Evolutionary conservation across 2,329 filamentous ascomycete species (phyloP), one percentile per base, ranked within the genome.

Genomic region (Bertia moriformis): DNA sequence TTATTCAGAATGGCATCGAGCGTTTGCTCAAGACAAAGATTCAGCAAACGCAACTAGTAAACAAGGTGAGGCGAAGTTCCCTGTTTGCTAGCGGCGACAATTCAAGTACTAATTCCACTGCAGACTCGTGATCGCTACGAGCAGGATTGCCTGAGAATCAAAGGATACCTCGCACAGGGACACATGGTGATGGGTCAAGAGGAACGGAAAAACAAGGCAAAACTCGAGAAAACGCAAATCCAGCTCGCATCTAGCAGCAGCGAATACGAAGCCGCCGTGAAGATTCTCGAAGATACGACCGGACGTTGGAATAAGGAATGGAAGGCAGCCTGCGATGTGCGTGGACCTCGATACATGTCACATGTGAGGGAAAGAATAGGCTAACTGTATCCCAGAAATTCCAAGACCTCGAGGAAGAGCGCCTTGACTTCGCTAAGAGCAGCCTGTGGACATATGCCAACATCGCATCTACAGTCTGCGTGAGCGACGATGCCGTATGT

Each of bases 121-220:
- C 40, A 69, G 64, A 65, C 75, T 13, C 65, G 78, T 43, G 78
- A 83, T 56, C 67, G 71, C 29, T 83, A 77, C 49, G 77, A 83
- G 52, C 77, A 82, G 53, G 78, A 83, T 47, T 81, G 76, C 52
- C 58, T 82, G 38, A 73, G 78, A 49, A 80, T 82, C 52, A 83
- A 83, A 53, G 76, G 77, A 20, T 83, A 82, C 47, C 65, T 82
- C 4, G 77, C 77, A 1, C 77, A 83, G 56, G 77, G 77, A 10
- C 77, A 83, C 49, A 98, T 98, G 91, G 91, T 98, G 42, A 98
- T 98, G 91, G 91, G 91, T 13, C 91, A 98, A 51, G 91, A 98
- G 57, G 91, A 98, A 64, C 78, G 91, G 19, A 95, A 94, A 63
- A 98, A 98, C 60, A 98, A 98, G 63, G 88, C 89, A 17, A 96